These are phyloP conservation scores for Euphorbia celastroides DNA, from an alignment of 441 rosid genomes.

Conservation along the genomic window DNA sequence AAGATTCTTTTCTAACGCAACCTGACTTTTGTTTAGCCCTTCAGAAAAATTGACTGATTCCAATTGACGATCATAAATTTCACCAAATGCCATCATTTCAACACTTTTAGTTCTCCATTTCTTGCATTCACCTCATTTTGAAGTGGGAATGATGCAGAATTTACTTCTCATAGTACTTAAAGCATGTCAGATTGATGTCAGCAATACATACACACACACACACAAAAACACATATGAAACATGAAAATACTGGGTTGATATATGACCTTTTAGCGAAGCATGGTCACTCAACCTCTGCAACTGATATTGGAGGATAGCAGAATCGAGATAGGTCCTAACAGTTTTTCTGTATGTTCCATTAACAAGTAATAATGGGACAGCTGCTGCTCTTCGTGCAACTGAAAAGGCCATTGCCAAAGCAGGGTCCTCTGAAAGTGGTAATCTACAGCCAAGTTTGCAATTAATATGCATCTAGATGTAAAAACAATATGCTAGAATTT, in stretches of 20 bases:
- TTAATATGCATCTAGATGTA: slow-evolving; percentile 16
- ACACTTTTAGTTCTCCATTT: neutral
- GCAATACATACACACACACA: neutral
- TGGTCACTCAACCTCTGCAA: slow-evolving; percentile 80
- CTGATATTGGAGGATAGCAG: slow-evolving; percentile 87
- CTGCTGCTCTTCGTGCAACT: slow-evolving; percentile 95
- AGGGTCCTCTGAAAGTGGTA: slow-evolving; percentile 95
- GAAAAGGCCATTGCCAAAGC: slow-evolving; percentile 99
- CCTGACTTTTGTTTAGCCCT: neutral
- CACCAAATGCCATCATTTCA: neutral
- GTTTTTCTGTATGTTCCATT: slow-evolving; percentile 98
- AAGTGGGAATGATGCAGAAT: neutral
- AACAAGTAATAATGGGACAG: slow-evolving; percentile 88
- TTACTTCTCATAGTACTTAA: neutral
- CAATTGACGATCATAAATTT: neutral
- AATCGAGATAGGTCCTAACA: slow-evolving; percentile 86
- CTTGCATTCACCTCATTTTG: neutral
- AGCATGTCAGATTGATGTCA: neutral
- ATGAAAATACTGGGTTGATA: slow-evolving; percentile 16
- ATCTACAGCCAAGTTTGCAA: slow-evolving; percentile 41
- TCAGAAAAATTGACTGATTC: neutral
- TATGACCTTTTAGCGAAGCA: slow-evolving; percentile 78
- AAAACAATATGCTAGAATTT: slow-evolving; percentile 1
- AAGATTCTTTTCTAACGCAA: neutral
- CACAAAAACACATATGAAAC: neutral